Evolutionary conservation across 2,329 filamentous ascomycete genomes (phyloP).

Genomic region (Sclerotinia sclerotiorum): DNA sequence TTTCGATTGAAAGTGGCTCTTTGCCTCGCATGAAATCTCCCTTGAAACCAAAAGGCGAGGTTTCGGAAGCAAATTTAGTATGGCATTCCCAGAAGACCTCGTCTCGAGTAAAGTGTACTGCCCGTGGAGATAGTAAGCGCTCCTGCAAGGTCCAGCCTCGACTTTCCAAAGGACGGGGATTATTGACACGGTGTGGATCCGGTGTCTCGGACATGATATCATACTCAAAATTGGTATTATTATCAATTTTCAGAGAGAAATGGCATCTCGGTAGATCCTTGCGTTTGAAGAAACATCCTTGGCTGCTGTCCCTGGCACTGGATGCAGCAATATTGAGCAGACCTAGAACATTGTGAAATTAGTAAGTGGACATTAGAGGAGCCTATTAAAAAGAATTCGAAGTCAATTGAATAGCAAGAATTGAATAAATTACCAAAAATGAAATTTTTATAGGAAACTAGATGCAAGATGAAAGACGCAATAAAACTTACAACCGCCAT

Average conservation of each 20-base stretch:
- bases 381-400: no score
- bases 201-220: fast-evolving
- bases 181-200: fast-evolving
- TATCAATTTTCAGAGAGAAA: neutral
- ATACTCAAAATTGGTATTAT: neutral
- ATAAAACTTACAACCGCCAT: neutral
- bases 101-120: neutral
- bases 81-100: neutral
- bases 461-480: no score
- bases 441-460: no score
- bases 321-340: neutral
- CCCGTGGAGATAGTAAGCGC: neutral
- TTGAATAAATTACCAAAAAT: no score
- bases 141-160: neutral
- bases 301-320: neutral
- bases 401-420: no score
- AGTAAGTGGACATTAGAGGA: no score
- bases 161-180: neutral
- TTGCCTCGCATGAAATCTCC: fast-evolving
- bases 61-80: neutral
- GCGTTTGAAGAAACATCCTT: neutral
- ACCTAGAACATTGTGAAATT: no score
- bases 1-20: neutral
- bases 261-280: neutral
- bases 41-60: neutral